Conservation (phyloP, 164 flowering plant genomes). For the Pachysandra terminalis region DNA sequence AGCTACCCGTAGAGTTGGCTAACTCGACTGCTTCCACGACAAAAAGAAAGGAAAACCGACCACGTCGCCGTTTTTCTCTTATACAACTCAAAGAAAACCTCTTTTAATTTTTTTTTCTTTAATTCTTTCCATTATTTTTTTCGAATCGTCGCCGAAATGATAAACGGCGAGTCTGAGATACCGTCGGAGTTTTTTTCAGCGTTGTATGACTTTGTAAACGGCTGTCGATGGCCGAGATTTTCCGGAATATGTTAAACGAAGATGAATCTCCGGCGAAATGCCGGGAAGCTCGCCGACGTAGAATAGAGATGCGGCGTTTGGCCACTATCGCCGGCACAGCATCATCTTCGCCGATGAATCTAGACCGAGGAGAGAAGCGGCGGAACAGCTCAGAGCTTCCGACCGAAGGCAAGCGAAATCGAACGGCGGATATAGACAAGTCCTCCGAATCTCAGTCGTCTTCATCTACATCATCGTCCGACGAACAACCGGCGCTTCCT, state of each 20-base stretch:
- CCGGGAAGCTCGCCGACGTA: constrained; percentile 34
- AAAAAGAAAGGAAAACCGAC: neutral
- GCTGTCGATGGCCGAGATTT: constrained; percentile 13
- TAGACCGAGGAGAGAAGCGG: constrained; percentile 6
- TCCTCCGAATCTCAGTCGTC: constrained; percentile 2
- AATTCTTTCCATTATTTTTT: neutral
- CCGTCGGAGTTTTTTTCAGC: neutral
- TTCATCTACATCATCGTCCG: constrained; percentile 2
- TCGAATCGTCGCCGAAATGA: neutral
- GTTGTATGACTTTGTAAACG: neutral
- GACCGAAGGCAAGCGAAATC: constrained; percentile 14
- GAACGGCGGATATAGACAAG: constrained; percentile 1
- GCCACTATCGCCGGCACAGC: neutral
- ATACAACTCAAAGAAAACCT: neutral
- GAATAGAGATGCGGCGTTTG: constrained; percentile 33
- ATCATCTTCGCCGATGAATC: neutral
- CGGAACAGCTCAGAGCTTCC: neutral
- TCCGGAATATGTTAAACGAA: constrained; percentile 16
- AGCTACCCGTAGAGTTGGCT: constrained; percentile 13
- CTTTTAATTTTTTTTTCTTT: neutral
- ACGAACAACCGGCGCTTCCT: constrained; percentile 6
- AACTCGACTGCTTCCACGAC: constrained; percentile 2
- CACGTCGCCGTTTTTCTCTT: constrained; percentile 16
- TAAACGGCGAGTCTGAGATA: neutral
- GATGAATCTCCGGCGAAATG: constrained; percentile 25